A percentile compares a stretch with the other conserved stretches of the same genome.
Evolutionary conservation across 345 rosid genomes (phyloP).

Genomic region (Geranium brycei): DNA sequence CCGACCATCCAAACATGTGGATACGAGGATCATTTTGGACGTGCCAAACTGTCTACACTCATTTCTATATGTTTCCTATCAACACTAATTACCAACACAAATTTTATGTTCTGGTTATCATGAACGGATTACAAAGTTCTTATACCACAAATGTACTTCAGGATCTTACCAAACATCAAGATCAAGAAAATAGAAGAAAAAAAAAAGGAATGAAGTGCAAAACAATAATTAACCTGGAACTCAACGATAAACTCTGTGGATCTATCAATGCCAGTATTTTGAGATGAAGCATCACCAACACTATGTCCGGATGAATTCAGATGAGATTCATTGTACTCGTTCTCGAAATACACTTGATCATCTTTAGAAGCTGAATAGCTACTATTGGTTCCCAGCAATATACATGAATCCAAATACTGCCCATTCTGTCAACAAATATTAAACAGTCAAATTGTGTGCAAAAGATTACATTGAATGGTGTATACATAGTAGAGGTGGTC

Average conservation of each 20-base stretch:
- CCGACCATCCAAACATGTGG: too few species aligned
- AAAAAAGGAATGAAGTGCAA: background rate
- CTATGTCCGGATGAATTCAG: conserved; percentile 25
- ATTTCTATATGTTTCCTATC: too few species aligned
- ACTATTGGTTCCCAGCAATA: conserved; percentile 66
- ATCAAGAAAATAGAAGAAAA: background rate
- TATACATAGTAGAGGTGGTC: background rate
- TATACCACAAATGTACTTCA: background rate
- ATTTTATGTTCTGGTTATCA: background rate
- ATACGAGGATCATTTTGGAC: too few species aligned
- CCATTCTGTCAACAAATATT: conserved; percentile 47
- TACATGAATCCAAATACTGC: conserved; percentile 75
- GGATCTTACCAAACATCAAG: background rate
- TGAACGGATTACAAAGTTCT: background rate
- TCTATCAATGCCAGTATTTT: conserved; percentile 29
- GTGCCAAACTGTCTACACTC: too few species aligned
- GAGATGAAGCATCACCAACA: conserved; percentile 23
- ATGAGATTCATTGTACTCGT: conserved; percentile 28
- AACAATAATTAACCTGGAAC: conserved; percentile 49
- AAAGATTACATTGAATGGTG: background rate
- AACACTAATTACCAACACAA: background rate
- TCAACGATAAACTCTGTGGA: conserved; percentile 56
- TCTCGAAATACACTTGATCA: conserved; percentile 57
- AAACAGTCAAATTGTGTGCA: background rate
- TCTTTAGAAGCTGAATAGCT: conserved; percentile 55